Conservation (phyloP, 257 asterid genomes). For the Solanum pennellii region DNA sequence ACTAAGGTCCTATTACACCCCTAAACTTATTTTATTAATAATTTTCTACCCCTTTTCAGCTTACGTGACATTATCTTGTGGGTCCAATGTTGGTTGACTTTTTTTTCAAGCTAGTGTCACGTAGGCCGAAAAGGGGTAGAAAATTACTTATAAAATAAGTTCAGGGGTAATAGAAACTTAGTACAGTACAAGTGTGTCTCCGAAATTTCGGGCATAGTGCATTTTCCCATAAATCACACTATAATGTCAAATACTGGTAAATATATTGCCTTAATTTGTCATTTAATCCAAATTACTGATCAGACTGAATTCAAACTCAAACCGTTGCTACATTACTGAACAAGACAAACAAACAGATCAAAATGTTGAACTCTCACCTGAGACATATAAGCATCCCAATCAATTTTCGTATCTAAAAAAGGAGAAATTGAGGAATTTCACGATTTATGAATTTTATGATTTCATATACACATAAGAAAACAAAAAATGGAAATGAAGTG, state of each 20-base stretch:
- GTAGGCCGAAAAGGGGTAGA: too few species aligned
- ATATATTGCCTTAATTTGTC: background rate
- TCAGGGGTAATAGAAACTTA: too few species aligned
- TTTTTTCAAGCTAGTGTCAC: too few species aligned
- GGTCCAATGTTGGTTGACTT: too few species aligned
- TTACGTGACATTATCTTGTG: too few species aligned
- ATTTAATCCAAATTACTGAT: background rate
- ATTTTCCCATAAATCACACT: too few species aligned
- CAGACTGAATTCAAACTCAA: background rate
- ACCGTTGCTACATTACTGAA: background rate
- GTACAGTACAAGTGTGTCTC: too few species aligned
- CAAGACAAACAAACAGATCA: background rate
- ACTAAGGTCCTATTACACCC: too few species aligned
- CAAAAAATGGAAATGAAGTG: background rate
- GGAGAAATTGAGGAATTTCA: background rate
- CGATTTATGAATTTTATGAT: background rate
- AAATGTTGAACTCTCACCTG: slow-evolving; percentile 38
- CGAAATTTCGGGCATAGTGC: too few species aligned
- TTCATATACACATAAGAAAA: background rate
- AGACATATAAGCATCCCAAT: slow-evolving; percentile 99
- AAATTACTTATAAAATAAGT: too few species aligned
- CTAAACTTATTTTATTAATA: too few species aligned
- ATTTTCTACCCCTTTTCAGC: too few species aligned
- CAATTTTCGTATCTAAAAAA: slow-evolving; percentile 82
- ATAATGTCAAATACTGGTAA: background rate